These are phyloP conservation scores for Kwoniella europaea DNA, from an alignment of 768 basidiomycete species.

Conservation along the genomic window DNA sequence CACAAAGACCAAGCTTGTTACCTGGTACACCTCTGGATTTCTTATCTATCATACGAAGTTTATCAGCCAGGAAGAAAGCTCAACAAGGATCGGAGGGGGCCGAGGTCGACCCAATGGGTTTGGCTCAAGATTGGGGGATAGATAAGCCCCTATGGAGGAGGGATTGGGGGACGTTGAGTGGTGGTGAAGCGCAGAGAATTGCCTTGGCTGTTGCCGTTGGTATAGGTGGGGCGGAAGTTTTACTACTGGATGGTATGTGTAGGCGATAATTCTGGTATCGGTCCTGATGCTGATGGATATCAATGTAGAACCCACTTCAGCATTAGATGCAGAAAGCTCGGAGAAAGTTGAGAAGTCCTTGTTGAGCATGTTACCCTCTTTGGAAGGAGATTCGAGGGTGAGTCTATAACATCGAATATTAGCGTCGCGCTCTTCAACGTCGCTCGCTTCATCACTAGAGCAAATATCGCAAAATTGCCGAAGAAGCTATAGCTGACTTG, in stretches of 20 bases:
- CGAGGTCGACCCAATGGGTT: constrained; percentile 56
- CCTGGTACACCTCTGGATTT: constrained; percentile 79
- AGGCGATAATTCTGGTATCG: no score
- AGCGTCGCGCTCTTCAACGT: no score
- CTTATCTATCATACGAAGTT: constrained; percentile 63
- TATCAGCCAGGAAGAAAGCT: constrained; percentile 63
- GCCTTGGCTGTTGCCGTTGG: constrained; percentile 76
- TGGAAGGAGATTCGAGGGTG: not conserved
- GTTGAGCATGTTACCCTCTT: constrained; percentile 62
- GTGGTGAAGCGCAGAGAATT: constrained; percentile 85
- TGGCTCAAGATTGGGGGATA: constrained; percentile 72
- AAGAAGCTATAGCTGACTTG: constrained; percentile 1
- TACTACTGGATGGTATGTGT: constrained; percentile 63
- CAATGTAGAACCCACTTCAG: constrained; percentile 80
- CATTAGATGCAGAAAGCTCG: constrained; percentile 74
- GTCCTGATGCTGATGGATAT: not conserved
- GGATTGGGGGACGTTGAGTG: constrained; percentile 78
- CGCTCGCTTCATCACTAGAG: no score
- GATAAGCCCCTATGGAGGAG: constrained; percentile 74
- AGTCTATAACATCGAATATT: not conserved
- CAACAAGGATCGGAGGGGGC: not conserved
- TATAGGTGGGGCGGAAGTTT: constrained; percentile 73
- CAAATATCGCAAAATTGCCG: no score
- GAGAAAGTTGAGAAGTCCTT: constrained; percentile 71
- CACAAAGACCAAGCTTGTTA: constrained; percentile 84